These are phyloP conservation scores for Teratosphaeria gauchensis DNA, from an alignment of 2,329 filamentous ascomycete genomes.

Conservation along the genomic window DNA sequence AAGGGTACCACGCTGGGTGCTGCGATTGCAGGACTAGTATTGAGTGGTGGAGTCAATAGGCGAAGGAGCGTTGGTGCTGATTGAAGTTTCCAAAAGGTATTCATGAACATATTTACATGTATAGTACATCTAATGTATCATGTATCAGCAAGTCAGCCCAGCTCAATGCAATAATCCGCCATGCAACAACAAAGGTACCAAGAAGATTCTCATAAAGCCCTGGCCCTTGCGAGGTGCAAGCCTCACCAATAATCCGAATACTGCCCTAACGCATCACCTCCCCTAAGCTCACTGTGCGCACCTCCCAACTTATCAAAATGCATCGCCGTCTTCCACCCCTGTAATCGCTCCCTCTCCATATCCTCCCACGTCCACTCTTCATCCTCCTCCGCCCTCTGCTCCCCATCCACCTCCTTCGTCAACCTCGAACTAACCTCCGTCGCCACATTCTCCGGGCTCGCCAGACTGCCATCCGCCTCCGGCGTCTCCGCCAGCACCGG, in stretches of 20 bases:
- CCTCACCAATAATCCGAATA: conserved; percentile 24
- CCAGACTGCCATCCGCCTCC: conserved; percentile 5
- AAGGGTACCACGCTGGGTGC: conserved; percentile 25
- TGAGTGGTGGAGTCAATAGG: conserved; percentile 4
- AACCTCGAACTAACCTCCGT: conserved; percentile 20
- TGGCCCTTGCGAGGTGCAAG: neutral
- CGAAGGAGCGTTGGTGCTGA: neutral
- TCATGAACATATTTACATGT: neutral
- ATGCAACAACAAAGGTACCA: neutral
- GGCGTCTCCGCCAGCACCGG: conserved; percentile 16
- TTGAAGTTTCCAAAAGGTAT: neutral
- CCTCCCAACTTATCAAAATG: conserved; percentile 47
- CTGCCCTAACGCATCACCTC: conserved; percentile 35
- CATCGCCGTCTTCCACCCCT: conserved; percentile 46
- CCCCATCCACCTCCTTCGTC: neutral
- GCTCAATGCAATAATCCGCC: neutral
- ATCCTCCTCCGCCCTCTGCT: conserved; percentile 11
- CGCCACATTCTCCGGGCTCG: conserved; percentile 16
- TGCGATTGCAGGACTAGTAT: conserved; percentile 8
- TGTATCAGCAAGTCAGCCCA: neutral
- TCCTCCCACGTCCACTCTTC: conserved; percentile 51
- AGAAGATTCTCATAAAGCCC: no score
- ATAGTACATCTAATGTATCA: neutral
- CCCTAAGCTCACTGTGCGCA: conserved; percentile 43
- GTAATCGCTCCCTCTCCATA: conserved; percentile 48